These are phyloP conservation scores for Tillandsia fasciculata DNA, from an alignment of 176 grass and related monocot genomes.

Conservation along the genomic window DNA sequence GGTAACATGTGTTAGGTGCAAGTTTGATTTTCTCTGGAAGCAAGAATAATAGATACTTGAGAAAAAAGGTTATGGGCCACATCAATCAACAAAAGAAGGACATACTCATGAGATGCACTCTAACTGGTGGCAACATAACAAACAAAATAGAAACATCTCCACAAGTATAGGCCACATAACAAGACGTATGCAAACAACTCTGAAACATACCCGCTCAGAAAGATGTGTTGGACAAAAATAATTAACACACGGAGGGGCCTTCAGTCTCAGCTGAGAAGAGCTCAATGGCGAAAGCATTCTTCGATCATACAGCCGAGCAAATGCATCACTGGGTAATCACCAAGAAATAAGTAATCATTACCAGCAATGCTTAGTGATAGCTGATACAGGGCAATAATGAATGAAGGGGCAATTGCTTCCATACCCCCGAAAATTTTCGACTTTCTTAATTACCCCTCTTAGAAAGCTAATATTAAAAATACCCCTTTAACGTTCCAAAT, in stretches of 20 bases:
- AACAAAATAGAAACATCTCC: too few species aligned
- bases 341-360: slow-evolving; percentile 11
- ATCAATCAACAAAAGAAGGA: neutral
- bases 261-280: slow-evolving; percentile 53
- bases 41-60: slow-evolving; percentile 19
- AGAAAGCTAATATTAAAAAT: too few species aligned
- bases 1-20: slow-evolving; percentile 88
- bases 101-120: neutral
- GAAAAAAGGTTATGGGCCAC: slow-evolving; percentile 3
- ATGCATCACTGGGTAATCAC: slow-evolving; percentile 51
- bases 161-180: too few species aligned
- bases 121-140: too few species aligned
- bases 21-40: slow-evolving; percentile 65
- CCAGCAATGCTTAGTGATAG: neutral
- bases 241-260: slow-evolving; percentile 65
- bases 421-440: too few species aligned
- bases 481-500: too few species aligned
- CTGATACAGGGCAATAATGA: neutral
- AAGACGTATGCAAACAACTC: neutral
- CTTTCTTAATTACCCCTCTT: too few species aligned
- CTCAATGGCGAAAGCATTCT: slow-evolving; percentile 87
- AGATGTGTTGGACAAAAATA: slow-evolving; percentile 89
- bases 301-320: slow-evolving; percentile 83
- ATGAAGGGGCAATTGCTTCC: neutral
- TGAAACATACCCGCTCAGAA: slow-evolving; percentile 61